Percentiles rank a stretch among this genome's conserved stretches.
These are phyloP conservation scores for Wickerhamiella nectarea DNA, from an alignment of 805 yeast species.

Conservation along the genomic window DNA sequence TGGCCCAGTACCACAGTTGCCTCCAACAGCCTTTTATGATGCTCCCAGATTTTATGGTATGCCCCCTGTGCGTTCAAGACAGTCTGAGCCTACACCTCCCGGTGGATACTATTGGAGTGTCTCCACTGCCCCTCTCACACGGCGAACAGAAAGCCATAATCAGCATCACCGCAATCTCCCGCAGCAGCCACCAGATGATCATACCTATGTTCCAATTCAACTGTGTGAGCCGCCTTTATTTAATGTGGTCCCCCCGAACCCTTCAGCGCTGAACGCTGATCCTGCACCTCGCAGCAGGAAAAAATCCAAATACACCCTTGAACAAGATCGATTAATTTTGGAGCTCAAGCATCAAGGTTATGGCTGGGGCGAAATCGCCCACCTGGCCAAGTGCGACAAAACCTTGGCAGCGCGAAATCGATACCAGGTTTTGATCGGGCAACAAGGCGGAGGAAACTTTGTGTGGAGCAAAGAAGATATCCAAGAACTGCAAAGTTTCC, in stretches of 20 bases:
- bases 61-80: conserved; percentile 8
- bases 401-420: conserved; percentile 64
- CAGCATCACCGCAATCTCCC: conserved; percentile 7
- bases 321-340: conserved; percentile 55
- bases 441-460: conserved; percentile 61
- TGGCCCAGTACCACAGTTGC: background rate
- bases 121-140: conserved; percentile 4
- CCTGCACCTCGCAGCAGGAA: conserved; percentile 41
- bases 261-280: conserved; percentile 31
- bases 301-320: conserved; percentile 53
- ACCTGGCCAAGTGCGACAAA: conserved; percentile 46
- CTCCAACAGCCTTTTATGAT: too few species aligned
- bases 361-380: conserved; percentile 64
- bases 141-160: conserved; percentile 1
- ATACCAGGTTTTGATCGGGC: conserved; percentile 70
- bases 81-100: conserved; percentile 13
- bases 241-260: conserved; percentile 30
- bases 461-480: conserved; percentile 50
- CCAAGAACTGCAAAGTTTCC: conserved; percentile 33
- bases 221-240: conserved; percentile 40
- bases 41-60: conserved; percentile 4
- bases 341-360: conserved; percentile 47
- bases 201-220: conserved; percentile 17
- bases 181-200: conserved; percentile 7
- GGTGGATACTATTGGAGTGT: conserved; percentile 19